A percentile compares a stretch with the other conserved stretches of the same genome.
These are phyloP conservation scores for Penicillium verhagenii DNA, from an alignment of 495 filamentous ascomycete species.

Conservation along the genomic window DNA sequence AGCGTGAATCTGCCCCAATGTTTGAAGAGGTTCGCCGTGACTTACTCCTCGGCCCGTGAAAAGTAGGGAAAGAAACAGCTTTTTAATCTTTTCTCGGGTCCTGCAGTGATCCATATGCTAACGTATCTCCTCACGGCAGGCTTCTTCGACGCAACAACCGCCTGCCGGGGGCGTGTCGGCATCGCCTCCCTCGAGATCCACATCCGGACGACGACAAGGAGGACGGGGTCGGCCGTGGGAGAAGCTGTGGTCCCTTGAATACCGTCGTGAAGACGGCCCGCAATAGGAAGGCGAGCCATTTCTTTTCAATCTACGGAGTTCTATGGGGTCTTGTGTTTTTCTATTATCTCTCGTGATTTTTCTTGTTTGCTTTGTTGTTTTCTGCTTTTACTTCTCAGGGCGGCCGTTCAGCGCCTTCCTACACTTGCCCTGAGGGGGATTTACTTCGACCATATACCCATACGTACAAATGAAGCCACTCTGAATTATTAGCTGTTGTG, in stretches of 20 bases:
- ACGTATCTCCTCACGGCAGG: conserved; percentile 1
- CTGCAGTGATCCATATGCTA: conserved; percentile 1
- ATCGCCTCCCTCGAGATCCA: conserved; percentile 22
- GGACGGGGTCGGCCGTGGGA: conserved; percentile 49
- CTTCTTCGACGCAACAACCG: not conserved
- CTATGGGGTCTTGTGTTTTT: conserved; percentile 3
- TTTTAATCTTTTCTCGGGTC: conserved; percentile 26
- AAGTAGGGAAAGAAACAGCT: conserved; percentile 19
- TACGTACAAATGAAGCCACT: conserved; percentile 15
- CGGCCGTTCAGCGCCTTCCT: not conserved
- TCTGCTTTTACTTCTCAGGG: conserved; percentile 3
- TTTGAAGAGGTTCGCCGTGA: conserved; percentile 53
- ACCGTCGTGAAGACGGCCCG: conserved; percentile 40
- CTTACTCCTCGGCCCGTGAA: conserved; percentile 47
- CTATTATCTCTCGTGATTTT: conserved; percentile 7
- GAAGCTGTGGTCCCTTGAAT: conserved; percentile 51
- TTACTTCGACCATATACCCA: conserved; percentile 32
- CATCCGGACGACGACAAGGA: conserved; percentile 23
- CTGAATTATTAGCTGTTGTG: not conserved
- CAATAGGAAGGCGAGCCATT: conserved; percentile 7
- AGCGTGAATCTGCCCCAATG: conserved; percentile 37
- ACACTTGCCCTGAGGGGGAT: conserved; percentile 13
- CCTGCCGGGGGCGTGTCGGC: conserved; percentile 1
- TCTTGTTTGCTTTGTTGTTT: conserved; percentile 4
- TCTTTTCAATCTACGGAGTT: not conserved